Conservation (phyloP, 768 basidiomycete genomes). For the Tricholoma furcatifolium region DNA sequence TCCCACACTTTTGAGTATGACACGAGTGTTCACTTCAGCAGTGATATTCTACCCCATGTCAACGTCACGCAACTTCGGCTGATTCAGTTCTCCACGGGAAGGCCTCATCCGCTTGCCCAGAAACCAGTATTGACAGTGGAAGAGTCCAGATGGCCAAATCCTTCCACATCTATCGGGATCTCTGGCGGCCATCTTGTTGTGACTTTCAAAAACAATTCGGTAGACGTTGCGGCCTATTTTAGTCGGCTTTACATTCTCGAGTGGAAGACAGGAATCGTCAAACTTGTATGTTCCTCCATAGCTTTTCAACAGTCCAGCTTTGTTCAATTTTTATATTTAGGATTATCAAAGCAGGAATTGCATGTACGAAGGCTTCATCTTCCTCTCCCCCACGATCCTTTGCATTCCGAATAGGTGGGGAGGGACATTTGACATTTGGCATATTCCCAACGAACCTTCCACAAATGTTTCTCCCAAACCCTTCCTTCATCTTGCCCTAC, state of each 20-base stretch:
- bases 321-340: background rate
- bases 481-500: background rate
- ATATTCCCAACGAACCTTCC: background rate
- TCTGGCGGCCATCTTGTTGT: conserved; percentile 15
- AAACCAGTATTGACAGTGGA: conserved; percentile 24
- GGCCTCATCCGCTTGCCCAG: conserved; percentile 10
- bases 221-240: background rate
- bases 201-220: background rate
- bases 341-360: background rate
- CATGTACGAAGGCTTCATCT: background rate
- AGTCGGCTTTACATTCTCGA: conserved; percentile 12
- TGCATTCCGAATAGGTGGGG: background rate
- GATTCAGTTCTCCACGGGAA: conserved; percentile 3
- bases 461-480: background rate
- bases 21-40: too few species aligned
- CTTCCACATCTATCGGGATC: conserved; percentile 14
- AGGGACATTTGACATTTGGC: conserved; percentile 2
- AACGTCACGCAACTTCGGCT: background rate
- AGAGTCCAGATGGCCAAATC: conserved; percentile 9
- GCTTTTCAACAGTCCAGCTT: too few species aligned
- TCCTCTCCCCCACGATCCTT: background rate
- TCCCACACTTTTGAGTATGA: background rate
- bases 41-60: background rate
- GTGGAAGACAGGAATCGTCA: conserved; percentile 12
- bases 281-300: conserved; percentile 8